Conservation (phyloP, 2,329 filamentous ascomycete species). For the Pestalotiopsis sp. region DNA sequence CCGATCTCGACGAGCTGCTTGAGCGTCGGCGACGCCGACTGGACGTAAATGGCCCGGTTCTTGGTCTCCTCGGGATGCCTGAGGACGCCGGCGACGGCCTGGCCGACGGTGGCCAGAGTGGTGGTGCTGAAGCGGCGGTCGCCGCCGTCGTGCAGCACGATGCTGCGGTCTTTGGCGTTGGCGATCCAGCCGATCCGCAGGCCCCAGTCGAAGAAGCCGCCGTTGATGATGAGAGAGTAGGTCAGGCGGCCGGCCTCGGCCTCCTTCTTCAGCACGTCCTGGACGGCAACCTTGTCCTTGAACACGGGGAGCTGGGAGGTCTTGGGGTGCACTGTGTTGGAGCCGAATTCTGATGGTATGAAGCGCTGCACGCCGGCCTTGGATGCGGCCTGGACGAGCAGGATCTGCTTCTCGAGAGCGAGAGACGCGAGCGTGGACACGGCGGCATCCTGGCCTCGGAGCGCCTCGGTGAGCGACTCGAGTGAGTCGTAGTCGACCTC, state of each 20-base stretch:
- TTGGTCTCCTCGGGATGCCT: slow-evolving; percentile 38
- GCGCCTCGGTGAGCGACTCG: slow-evolving; percentile 45
- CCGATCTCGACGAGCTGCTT: neutral
- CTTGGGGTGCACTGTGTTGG: slow-evolving; percentile 24
- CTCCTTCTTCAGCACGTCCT: slow-evolving; percentile 24
- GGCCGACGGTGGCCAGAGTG: slow-evolving; percentile 42
- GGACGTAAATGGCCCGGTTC: slow-evolving; percentile 44
- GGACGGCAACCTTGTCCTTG: too few species aligned
- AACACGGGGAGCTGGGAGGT: too few species aligned
- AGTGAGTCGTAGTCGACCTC: slow-evolving; percentile 48
- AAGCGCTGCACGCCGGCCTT: slow-evolving; percentile 62
- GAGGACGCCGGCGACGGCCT: slow-evolving; percentile 43
- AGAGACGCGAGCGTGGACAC: slow-evolving; percentile 43
- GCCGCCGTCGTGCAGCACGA: slow-evolving; percentile 45
- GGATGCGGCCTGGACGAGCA: slow-evolving; percentile 58
- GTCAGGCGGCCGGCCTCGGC: slow-evolving; percentile 40
- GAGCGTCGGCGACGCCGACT: slow-evolving; percentile 36
- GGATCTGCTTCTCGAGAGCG: slow-evolving; percentile 43
- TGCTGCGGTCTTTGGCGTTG: too few species aligned
- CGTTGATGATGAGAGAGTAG: slow-evolving; percentile 51
- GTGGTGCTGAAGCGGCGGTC: slow-evolving; percentile 40
- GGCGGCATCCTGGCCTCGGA: slow-evolving; percentile 58
- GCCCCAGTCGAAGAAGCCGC: slow-evolving; percentile 53
- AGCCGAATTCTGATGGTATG: slow-evolving; percentile 58
- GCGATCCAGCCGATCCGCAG: too few species aligned